Conservation (phyloP, 1,284 basidiomycete genomes). For the Moniliophthora roreri region DNA sequence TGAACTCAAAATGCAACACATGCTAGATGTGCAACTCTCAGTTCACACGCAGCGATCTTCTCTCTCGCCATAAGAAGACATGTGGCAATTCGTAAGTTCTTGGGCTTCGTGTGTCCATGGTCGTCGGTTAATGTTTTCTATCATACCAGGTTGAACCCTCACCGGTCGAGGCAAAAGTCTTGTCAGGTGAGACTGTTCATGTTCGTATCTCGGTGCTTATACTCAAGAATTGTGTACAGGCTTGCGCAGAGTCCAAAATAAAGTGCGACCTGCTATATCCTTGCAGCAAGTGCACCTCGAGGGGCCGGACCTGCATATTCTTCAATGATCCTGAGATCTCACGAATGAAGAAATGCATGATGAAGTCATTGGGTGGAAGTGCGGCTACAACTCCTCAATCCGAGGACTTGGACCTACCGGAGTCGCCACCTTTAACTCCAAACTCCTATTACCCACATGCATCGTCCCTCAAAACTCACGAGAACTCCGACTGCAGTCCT, state of each 20-base stretch:
- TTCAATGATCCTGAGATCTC: constrained; percentile 44
- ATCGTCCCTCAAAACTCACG: no score
- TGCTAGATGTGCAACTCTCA: constrained; percentile 18
- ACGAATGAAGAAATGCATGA: constrained; percentile 15
- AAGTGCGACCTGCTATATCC: constrained; percentile 70
- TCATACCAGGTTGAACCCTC: background rate
- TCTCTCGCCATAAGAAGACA: constrained; percentile 55
- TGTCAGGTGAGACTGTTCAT: constrained; percentile 32
- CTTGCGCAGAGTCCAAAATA: constrained; percentile 70
- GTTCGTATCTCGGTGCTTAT: background rate
- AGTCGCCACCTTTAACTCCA: background rate
- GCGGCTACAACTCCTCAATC: background rate
- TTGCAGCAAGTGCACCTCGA: constrained; percentile 60
- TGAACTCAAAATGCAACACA: background rate
- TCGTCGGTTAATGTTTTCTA: background rate
- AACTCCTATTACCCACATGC: no score
- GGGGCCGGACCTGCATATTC: constrained; percentile 62
- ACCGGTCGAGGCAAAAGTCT: constrained; percentile 45
- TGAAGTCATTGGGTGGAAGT: background rate
- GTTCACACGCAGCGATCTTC: constrained; percentile 59
- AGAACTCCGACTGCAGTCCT: no score
- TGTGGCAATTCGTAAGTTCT: constrained; percentile 53
- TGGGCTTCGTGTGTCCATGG: background rate
- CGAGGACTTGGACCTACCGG: background rate
- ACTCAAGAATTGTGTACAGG: constrained; percentile 35